Conservation (phyloP, 2,329 filamentous ascomycete genomes). For the Tothia fuscella region DNA sequence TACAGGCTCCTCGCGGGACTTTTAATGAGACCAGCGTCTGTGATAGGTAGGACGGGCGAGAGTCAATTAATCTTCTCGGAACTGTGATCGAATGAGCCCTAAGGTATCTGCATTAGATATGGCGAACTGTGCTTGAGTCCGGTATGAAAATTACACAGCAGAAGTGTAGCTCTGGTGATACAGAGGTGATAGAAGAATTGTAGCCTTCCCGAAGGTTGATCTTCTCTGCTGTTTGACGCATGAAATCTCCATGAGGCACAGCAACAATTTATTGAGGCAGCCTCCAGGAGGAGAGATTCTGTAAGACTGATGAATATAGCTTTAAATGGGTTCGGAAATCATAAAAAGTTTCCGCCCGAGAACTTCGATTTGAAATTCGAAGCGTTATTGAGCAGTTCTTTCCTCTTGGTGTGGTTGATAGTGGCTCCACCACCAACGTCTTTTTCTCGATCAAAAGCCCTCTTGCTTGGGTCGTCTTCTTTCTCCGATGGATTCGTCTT, state of each 20-base stretch:
- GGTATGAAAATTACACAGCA: no score
- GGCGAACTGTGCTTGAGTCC: no score
- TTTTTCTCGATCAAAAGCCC: conserved; percentile 84
- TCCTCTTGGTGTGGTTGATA: conserved; percentile 60
- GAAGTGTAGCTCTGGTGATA: no score
- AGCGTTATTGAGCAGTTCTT: conserved; percentile 67
- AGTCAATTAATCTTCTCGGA: no score
- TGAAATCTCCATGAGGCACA: background rate
- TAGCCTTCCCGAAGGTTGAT: background rate
- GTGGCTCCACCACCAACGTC: conserved; percentile 71
- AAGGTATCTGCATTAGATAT: no score
- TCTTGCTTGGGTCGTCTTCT: conserved; percentile 72
- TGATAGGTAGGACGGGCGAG: no score
- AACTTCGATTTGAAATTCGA: conserved; percentile 75
- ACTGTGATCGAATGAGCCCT: no score
- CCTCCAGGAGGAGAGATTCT: background rate
- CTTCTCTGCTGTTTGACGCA: background rate
- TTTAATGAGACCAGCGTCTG: no score
- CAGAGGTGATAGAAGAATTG: background rate
- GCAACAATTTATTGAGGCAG: background rate
- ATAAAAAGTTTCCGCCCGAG: conserved; percentile 55
- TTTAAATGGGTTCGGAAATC: conserved; percentile 11
- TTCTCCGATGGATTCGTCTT: conserved; percentile 43
- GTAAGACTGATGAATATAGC: background rate
- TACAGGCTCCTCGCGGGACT: no score